Evolutionary conservation across 1,284 basidiomycete species (phyloP).

Genomic region (Cryptococcus hybrid): DNA sequence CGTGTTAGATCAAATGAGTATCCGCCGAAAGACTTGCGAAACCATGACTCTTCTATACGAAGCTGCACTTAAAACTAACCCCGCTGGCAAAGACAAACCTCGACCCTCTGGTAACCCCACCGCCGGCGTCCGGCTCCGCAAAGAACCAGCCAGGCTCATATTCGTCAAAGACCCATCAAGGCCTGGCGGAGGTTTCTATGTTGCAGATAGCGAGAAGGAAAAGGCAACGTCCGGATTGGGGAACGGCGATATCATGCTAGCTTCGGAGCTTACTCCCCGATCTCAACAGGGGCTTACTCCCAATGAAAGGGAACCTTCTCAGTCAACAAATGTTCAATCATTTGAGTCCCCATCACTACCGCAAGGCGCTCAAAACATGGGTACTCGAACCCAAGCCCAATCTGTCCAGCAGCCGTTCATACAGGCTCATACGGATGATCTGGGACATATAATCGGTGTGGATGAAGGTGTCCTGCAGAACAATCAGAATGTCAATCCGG

Average conservation of each 20-base stretch:
- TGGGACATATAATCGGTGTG: not conserved
- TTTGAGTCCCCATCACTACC: not conserved
- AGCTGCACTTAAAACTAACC: slow-evolving; percentile 69
- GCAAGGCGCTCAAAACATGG: not conserved
- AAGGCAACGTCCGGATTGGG: slow-evolving; percentile 39
- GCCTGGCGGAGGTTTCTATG: slow-evolving; percentile 79
- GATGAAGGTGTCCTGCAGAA: not conserved
- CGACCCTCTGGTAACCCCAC: slow-evolving; percentile 51
- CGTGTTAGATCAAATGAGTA: slow-evolving; percentile 78
- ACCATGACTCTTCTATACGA: slow-evolving; percentile 90
- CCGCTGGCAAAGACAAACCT: slow-evolving; percentile 28
- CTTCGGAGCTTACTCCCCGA: not conserved
- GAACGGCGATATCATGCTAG: slow-evolving; percentile 16
- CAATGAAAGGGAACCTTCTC: not conserved
- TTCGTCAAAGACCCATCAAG: slow-evolving; percentile 50
- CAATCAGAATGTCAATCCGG: slow-evolving; percentile 1
- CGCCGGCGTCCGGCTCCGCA: slow-evolving; percentile 49
- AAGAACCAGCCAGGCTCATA: slow-evolving; percentile 23
- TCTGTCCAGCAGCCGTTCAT: not conserved
- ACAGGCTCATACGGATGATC: not conserved
- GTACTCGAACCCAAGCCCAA: not conserved
- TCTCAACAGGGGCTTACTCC: not conserved
- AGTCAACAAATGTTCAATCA: too few species aligned
- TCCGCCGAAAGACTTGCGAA: slow-evolving; percentile 73
- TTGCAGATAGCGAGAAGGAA: slow-evolving; percentile 57